phyloP scores from a whole-genome alignment of 768 basidiomycete genomes.

The Mycena belliarum region DNA sequence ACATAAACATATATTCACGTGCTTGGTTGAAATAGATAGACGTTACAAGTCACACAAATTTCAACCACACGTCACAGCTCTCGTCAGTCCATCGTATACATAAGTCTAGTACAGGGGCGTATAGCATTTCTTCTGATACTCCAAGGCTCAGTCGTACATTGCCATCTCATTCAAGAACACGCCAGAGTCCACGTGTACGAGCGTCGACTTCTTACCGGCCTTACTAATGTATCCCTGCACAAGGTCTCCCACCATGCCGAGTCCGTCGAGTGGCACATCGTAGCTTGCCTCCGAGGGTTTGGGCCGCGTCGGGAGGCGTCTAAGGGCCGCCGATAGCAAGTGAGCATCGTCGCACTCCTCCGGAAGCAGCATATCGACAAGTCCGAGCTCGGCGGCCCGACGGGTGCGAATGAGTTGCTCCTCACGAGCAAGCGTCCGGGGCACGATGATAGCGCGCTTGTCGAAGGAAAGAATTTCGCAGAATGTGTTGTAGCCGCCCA shows the following conservation, averaged over 20 bases:
- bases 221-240: not conserved
- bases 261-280: not conserved
- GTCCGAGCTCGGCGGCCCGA: conserved; percentile 7
- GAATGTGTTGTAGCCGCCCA: conserved; percentile 15
- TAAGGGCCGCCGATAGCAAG: not conserved
- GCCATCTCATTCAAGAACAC: conserved; percentile 5
- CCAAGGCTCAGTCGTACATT: too few relatives aligned
- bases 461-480: conserved; percentile 14
- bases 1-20: too few relatives aligned
- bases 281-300: conserved; percentile 9
- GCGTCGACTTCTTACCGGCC: not conserved
- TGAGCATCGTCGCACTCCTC: conserved; percentile 6
- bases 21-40: too few relatives aligned
- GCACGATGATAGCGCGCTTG: conserved; percentile 13
- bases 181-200: conserved; percentile 3
- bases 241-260: not conserved
- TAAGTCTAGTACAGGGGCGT: too few relatives aligned
- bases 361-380: conserved; percentile 8
- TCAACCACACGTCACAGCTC: too few relatives aligned
- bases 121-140: too few relatives aligned
- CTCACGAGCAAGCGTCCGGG: conserved; percentile 11
- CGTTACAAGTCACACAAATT: too few relatives aligned
- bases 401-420: conserved; percentile 9
- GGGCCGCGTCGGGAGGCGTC: not conserved
- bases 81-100: too few relatives aligned